Evolutionary conservation across 2,329 filamentous ascomycete genomes (phyloP).

Genomic region (Fusarium sp.): DNA sequence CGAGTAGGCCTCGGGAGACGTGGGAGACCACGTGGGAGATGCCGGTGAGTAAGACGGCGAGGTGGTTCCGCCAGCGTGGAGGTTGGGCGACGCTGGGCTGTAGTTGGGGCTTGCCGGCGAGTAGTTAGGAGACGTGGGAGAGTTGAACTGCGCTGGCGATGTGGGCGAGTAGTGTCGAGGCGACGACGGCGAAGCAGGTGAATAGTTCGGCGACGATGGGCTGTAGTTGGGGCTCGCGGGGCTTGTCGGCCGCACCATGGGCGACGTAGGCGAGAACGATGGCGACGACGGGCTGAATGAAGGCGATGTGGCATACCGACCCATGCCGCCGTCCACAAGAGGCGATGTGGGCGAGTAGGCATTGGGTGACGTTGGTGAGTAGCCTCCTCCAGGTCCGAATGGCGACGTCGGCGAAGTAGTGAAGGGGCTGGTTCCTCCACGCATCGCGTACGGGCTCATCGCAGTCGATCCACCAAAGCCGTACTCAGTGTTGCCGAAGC

Average conservation of each 20-base stretch:
- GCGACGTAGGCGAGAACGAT: slow-evolving; percentile 69
- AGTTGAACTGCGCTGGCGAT: slow-evolving; percentile 76
- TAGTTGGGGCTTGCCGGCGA: slow-evolving; percentile 75
- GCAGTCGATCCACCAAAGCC: slow-evolving; percentile 59
- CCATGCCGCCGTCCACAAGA: slow-evolving; percentile 61
- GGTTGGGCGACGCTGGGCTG: slow-evolving; percentile 70
- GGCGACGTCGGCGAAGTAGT: slow-evolving; percentile 72
- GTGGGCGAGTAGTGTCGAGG: slow-evolving; percentile 69
- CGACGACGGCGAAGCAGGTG: slow-evolving; percentile 66
- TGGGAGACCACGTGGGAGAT: slow-evolving; percentile 80
- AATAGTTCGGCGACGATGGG: slow-evolving; percentile 71
- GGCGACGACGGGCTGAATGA: slow-evolving; percentile 70
- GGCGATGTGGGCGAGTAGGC: slow-evolving; percentile 82
- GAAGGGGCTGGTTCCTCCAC: slow-evolving; percentile 76
- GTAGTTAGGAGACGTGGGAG: slow-evolving; percentile 76
- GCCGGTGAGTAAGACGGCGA: slow-evolving; percentile 72
- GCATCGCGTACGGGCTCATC: slow-evolving; percentile 70
- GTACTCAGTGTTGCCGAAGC: slow-evolving; percentile 68
- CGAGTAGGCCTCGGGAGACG: slow-evolving; percentile 70
- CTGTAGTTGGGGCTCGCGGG: slow-evolving; percentile 68
- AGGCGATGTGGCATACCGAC: slow-evolving; percentile 65
- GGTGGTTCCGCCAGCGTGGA: slow-evolving; percentile 54
- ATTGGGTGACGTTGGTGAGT: slow-evolving; percentile 79
- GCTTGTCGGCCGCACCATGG: slow-evolving; percentile 63
- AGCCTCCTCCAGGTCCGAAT: slow-evolving; percentile 65